Evolutionary conservation across 2,329 filamentous ascomycete genomes (phyloP).

Genomic region (Aspergillus fischeri): DNA sequence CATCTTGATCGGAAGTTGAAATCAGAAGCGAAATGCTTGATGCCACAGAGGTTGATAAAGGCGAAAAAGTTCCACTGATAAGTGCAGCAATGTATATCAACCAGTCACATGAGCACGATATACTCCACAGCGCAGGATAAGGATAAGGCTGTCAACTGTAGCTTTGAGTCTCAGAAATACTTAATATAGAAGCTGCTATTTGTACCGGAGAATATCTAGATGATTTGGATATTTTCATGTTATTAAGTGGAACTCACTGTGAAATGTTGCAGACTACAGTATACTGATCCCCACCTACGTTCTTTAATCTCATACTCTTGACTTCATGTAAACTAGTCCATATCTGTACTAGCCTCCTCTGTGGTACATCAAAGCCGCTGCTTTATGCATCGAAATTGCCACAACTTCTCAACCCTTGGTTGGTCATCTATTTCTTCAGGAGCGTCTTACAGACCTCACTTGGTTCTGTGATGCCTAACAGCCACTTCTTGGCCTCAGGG

Average conservation of each 20-base stretch:
- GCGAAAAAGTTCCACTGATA: slow-evolving; percentile 5
- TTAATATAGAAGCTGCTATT: not conserved
- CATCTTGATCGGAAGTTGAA: slow-evolving; percentile 50
- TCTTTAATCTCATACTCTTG: not conserved
- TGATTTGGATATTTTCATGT: not conserved
- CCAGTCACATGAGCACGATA: slow-evolving; percentile 15
- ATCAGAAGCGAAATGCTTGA: slow-evolving; percentile 1
- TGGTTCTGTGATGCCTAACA: not conserved
- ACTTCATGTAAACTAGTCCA: not conserved
- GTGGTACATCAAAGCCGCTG: not conserved
- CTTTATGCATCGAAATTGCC: not conserved
- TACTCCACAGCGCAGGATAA: not conserved
- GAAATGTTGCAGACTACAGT: not conserved
- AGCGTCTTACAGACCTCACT: not conserved
- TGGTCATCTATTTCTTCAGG: not conserved
- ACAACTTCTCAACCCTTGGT: not conserved
- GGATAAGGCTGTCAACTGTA: not conserved
- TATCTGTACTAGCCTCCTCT: not conserved
- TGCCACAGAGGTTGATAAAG: not conserved
- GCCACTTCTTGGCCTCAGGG: not conserved
- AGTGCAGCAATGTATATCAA: not conserved
- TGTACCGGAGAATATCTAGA: not conserved
- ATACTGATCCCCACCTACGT: not conserved
- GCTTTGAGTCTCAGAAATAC: not conserved
- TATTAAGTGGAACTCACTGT: not conserved